Evolutionary conservation across 129 eudicot genomes (phyloP).

Genomic region (Centrapalus pauciflorus): DNA sequence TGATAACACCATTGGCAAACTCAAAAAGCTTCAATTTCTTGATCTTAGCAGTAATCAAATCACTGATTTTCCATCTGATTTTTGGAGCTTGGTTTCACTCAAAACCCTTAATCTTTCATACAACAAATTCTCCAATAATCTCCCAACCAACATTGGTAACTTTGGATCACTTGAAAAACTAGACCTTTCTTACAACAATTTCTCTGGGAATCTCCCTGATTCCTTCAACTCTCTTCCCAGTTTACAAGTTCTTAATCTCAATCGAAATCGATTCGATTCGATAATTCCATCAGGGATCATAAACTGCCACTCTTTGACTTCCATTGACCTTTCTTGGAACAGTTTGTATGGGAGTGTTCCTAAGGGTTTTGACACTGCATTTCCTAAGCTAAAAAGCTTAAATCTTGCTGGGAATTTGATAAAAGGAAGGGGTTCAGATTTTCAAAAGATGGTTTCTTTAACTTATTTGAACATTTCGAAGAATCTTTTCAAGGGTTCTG

Average conservation of each 20-base stretch:
- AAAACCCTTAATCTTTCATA: slow-evolving; percentile 56
- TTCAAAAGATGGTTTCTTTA: slow-evolving; percentile 49
- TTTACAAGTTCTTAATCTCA: slow-evolving; percentile 50
- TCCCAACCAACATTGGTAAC: slow-evolving; percentile 73
- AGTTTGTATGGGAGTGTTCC: slow-evolving; percentile 67
- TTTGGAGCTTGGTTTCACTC: slow-evolving; percentile 74
- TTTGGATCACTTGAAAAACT: slow-evolving; percentile 59
- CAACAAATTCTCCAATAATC: slow-evolving; percentile 46
- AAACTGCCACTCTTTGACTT: slow-evolving; percentile 54
- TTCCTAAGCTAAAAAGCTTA: slow-evolving; percentile 58
- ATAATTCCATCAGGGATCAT: slow-evolving; percentile 50
- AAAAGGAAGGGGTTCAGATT: slow-evolving; percentile 58
- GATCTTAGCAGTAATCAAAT: slow-evolving; percentile 71
- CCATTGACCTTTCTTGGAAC: slow-evolving; percentile 60
- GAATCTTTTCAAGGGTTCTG: slow-evolving; percentile 71
- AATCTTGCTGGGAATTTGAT: slow-evolving; percentile 60
- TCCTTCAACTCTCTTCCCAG: slow-evolving; percentile 49
- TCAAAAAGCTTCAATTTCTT: slow-evolving; percentile 56
- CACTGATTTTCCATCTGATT: slow-evolving; percentile 67
- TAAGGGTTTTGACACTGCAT: slow-evolving; percentile 48
- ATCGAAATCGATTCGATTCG: slow-evolving; percentile 47
- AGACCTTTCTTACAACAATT: slow-evolving; percentile 65
- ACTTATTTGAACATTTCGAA: slow-evolving; percentile 59
- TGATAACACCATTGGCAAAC: slow-evolving; percentile 73
- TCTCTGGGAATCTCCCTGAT: slow-evolving; percentile 64